Conservation (phyloP, 192 early-diverging fungal species). For the Funneliformis mosseae region DNA sequence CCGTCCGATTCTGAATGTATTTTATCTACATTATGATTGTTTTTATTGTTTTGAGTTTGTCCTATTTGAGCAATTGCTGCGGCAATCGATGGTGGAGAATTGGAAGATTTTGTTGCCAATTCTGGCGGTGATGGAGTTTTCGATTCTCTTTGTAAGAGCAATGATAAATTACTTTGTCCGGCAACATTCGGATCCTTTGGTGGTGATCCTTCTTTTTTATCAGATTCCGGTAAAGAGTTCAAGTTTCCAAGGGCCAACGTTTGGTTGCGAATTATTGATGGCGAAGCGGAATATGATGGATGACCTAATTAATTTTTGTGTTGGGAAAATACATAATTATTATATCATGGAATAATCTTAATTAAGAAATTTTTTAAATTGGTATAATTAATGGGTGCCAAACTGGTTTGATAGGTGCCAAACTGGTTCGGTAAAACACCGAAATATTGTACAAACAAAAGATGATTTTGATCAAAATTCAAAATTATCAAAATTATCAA, state of each 20-base stretch:
- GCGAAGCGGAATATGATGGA: conserved; percentile 45
- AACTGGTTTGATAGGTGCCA: background rate
- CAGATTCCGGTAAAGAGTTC: conserved; percentile 17
- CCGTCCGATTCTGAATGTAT: background rate
- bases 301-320: background rate
- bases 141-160: conserved; percentile 24
- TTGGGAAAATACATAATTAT: background rate
- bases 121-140: conserved; percentile 6
- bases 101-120: background rate
- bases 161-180: conserved; percentile 33
- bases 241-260: conserved; percentile 42
- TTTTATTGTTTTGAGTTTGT: background rate
- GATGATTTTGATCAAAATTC: background rate
- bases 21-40: no score
- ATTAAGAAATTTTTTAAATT: background rate
- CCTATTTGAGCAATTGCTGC: background rate
- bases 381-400: background rate
- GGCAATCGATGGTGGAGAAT: conserved; percentile 7
- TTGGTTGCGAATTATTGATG: conserved; percentile 45
- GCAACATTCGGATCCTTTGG: background rate
- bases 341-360: background rate
- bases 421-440: background rate
- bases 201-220: conserved; percentile 11
- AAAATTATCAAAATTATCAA: conserved; percentile 7
- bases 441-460: background rate